Conservation (phyloP, 441 rosid genomes). For the California macrophylla region DNA sequence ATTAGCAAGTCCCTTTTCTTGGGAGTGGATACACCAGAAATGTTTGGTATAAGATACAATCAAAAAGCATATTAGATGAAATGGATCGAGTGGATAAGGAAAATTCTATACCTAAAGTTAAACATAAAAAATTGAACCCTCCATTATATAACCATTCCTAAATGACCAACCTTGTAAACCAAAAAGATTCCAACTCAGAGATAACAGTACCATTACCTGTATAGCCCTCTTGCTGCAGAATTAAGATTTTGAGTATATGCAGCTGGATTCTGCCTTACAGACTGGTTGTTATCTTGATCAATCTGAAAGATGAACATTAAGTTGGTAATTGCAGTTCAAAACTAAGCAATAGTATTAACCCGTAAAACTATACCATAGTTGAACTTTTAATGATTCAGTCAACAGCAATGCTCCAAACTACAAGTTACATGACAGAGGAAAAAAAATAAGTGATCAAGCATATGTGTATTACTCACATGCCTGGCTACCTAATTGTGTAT, state of each 20-base stretch:
- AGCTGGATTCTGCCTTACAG: constrained; percentile 64
- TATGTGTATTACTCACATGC: no score
- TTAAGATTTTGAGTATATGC: constrained; percentile 50
- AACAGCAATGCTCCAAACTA: constrained; percentile 5
- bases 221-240: constrained; percentile 70
- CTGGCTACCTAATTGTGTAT: not conserved
- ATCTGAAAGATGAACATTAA: constrained; percentile 40
- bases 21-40: not conserved
- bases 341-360: constrained; percentile 1
- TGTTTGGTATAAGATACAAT: no score
- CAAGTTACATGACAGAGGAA: not conserved
- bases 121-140: not conserved
- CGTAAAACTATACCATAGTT: not conserved
- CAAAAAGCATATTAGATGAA: not conserved
- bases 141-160: not conserved
- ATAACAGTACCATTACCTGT: constrained; percentile 43
- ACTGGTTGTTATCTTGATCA: constrained; percentile 44
- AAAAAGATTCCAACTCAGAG: constrained; percentile 3
- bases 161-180: not conserved
- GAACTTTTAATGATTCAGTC: constrained; percentile 2
- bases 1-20: not conserved
- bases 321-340: constrained; percentile 13
- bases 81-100: not conserved
- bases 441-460: not conserved
- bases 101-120: not conserved